Percentiles rank a stretch among this genome's conserved stretches.
Evolutionary conservation across 1,284 basidiomycete species (phyloP).

Genomic region (Moesziomyces antarcticus): DNA sequence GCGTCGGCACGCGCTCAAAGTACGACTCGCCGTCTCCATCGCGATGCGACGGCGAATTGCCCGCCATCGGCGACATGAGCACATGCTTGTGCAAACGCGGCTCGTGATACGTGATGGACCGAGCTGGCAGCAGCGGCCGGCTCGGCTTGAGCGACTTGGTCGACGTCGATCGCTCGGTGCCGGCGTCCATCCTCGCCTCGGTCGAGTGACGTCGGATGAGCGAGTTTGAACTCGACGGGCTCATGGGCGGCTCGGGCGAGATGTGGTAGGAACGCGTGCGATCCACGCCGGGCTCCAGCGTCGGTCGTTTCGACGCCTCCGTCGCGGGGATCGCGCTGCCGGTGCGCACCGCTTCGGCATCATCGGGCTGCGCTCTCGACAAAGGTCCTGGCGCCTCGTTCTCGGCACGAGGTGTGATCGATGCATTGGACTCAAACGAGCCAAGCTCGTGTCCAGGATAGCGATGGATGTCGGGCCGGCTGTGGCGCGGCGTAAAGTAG

Average conservation of each 20-base stretch:
- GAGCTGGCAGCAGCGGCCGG: conserved; percentile 55
- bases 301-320: conserved; percentile 12
- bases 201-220: conserved; percentile 61
- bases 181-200: conserved; percentile 47
- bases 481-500: conserved; percentile 49
- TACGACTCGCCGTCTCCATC: conserved; percentile 42
- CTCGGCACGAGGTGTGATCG: conserved; percentile 27
- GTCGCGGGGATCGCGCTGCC: neutral
- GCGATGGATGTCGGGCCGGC: conserved; percentile 33
- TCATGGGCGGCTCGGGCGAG: conserved; percentile 55
- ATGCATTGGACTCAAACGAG: conserved; percentile 41
- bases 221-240: conserved; percentile 21
- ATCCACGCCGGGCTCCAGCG: conserved; percentile 23
- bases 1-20: conserved; percentile 38
- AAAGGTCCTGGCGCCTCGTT: conserved; percentile 6
- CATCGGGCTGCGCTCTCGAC: conserved; percentile 2
- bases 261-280: conserved; percentile 49
- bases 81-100: conserved; percentile 59
- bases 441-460: conserved; percentile 28
- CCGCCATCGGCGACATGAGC: conserved; percentile 53
- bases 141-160: conserved; percentile 15
- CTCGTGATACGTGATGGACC: conserved; percentile 65
- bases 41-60: conserved; percentile 19
- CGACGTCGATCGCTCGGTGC: conserved; percentile 15
- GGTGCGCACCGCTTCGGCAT: neutral